A percentile compares a stretch with the other conserved stretches of the same genome.
Evolutionary conservation across 108 stramenopile genomes (phyloP).

Genomic region (Nitzschia sp.): DNA sequence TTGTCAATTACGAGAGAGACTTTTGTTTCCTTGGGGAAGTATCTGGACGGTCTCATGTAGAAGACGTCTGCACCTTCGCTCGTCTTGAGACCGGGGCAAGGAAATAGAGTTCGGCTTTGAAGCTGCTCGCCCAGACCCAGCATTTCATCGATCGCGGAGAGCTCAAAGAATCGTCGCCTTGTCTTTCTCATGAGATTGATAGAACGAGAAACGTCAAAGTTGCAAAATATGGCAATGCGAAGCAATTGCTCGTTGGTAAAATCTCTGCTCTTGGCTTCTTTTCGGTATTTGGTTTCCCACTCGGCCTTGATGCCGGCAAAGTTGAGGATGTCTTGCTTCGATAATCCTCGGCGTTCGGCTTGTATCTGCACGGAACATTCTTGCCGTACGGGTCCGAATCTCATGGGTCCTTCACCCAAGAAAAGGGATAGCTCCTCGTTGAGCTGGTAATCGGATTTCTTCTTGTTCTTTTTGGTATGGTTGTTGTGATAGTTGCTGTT

Average conservation of each 20-base stretch:
- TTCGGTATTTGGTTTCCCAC: not conserved
- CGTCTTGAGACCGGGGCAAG: slow-evolving; percentile 46
- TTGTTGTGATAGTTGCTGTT: slow-evolving; percentile 43
- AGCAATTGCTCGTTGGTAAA: slow-evolving; percentile 5
- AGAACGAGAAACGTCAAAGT: not conserved
- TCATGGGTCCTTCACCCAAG: slow-evolving; percentile 3
- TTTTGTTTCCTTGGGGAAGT: slow-evolving; percentile 39
- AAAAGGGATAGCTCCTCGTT: not conserved
- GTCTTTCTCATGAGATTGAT: not conserved
- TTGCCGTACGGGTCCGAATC: slow-evolving; percentile 9
- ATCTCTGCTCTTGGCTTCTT: not conserved
- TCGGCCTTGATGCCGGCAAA: not conserved
- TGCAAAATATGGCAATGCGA: not conserved
- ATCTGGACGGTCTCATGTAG: slow-evolving; percentile 52
- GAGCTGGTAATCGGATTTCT: slow-evolving; percentile 5
- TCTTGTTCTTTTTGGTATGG: slow-evolving; percentile 41
- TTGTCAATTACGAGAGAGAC: slow-evolving; percentile 46
- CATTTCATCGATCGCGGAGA: not conserved
- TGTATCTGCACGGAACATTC: not conserved
- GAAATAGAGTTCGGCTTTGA: slow-evolving; percentile 37
- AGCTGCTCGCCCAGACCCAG: slow-evolving; percentile 26
- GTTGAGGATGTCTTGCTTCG: not conserved
- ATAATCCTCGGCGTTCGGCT: not conserved
- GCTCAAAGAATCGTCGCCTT: not conserved
- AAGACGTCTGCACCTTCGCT: slow-evolving; percentile 41